Base-by-base conservation (phyloP, 106 monocot species). In the Xerophyta viscosa region DNA sequence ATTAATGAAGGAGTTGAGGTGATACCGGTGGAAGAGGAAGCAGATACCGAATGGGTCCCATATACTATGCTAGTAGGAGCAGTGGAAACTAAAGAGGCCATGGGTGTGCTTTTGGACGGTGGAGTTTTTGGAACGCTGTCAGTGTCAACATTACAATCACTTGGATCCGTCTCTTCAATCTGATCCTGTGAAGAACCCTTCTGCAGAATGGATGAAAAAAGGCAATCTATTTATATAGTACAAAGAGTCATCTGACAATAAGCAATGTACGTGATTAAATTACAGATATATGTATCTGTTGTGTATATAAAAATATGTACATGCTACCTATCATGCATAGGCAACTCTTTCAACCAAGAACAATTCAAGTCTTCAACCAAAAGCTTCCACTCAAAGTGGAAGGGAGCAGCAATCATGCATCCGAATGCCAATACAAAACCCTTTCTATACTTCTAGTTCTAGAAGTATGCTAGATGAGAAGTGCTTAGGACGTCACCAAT, bases 111-210 rank as follows among this genome's bases (percentile, higher is more conserved):
- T 74, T 89, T 89, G 3, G 68, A 46, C 58, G 81, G 62, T 50
- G 81, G 71, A 11, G 79, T 86, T 42, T 67, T 78, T 27, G 77
- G 73, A 48, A 36, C 23, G 24, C 22, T 29, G 25, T 85, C 82
- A 39, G 74, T n/a, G n/a, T n/a, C n/a, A n/a, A n/a, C 27, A 56
- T 60, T 85, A 61, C 49, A 63, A n/a, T 93, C 86, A 28, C 60
- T 78, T 49, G 89, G 60, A 52, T 65, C 41, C 55, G 66, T 58
- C 50, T 89, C 89, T 59, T 98, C 96, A 46, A n/a, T n/a, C n/a
- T 15, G 41, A 52, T 89, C 96, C 62, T 75, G 77, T 61, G 60
- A 46, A 42, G 67, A 50, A 41, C 58, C 43, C 37, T 29, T 58
- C 52, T 48, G 74, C 45, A 67, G 66, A 39, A 43, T 14, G 20